These are phyloP conservation scores for Fragaria nilgerrensis DNA, from an alignment of 306 rosid genomes.

Conservation along the genomic window DNA sequence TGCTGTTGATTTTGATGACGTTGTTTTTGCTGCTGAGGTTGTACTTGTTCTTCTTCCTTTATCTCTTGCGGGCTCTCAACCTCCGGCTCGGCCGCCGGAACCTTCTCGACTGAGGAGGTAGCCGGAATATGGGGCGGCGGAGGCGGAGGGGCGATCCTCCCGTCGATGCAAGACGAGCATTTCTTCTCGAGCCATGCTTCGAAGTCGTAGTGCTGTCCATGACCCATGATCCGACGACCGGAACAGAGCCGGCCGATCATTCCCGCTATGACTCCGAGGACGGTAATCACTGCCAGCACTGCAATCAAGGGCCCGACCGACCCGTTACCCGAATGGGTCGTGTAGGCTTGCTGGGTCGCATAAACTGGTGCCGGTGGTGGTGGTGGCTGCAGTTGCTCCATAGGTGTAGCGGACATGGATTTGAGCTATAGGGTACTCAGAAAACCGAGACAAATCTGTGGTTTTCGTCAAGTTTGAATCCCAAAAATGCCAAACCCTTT, in stretches of 20 bases:
- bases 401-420: conserved; percentile 1
- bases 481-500: neutral
- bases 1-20: neutral
- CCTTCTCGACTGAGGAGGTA: neutral
- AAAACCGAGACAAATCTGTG: neutral
- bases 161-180: conserved; percentile 80
- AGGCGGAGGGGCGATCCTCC: conserved; percentile 45
- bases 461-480: conserved; percentile 2
- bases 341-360: conserved; percentile 49
- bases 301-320: conserved; percentile 81
- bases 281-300: conserved; percentile 62
- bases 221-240: conserved; percentile 75
- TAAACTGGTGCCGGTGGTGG: conserved; percentile 40
- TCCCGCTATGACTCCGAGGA: conserved; percentile 70
- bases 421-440: neutral
- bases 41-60: conserved; percentile 31
- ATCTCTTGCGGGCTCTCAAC: conserved; percentile 39
- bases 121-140: conserved; percentile 17
- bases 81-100: conserved; percentile 18
- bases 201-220: conserved; percentile 56
- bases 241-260: conserved; percentile 87
- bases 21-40: neutral
- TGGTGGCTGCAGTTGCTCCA: conserved; percentile 46
- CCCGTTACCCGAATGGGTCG: conserved; percentile 53
- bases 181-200: conserved; percentile 76